Evolutionary conservation across 2,329 filamentous ascomycete genomes (phyloP).

Genomic region (Colletotrichum horii): DNA sequence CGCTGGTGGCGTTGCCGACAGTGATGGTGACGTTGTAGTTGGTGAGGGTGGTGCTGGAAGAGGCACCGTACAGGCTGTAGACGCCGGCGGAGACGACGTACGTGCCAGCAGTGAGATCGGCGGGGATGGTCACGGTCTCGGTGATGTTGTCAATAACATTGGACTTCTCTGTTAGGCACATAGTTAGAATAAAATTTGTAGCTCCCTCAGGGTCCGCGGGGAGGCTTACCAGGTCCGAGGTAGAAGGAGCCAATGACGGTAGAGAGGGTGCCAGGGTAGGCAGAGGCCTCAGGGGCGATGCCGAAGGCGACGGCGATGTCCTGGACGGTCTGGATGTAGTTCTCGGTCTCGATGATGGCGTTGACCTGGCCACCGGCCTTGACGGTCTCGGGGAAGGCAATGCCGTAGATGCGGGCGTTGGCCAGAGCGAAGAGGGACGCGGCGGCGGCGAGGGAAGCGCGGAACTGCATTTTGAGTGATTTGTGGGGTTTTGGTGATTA

Average conservation of each 20-base stretch:
- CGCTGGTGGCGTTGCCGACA: constrained; percentile 29
- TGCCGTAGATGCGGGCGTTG: constrained; percentile 46
- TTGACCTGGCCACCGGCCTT: constrained; percentile 35
- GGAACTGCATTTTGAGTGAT: constrained; percentile 24
- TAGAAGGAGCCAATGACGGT: constrained; percentile 32
- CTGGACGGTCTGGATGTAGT: constrained; percentile 49
- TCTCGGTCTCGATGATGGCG: constrained; percentile 41
- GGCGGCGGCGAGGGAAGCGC: constrained; percentile 25
- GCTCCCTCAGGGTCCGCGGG: not conserved
- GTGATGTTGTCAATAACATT: constrained; percentile 30
- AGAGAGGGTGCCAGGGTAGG: constrained; percentile 28
- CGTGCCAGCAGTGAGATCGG: constrained; percentile 21
- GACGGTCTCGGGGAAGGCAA: constrained; percentile 45
- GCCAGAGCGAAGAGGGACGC: constrained; percentile 28
- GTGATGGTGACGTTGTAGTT: constrained; percentile 31
- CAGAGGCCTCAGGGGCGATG: constrained; percentile 27
- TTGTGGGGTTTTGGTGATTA: not conserved
- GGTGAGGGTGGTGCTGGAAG: constrained; percentile 17
- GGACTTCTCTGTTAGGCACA: constrained; percentile 24
- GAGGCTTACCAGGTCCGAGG: constrained; percentile 38
- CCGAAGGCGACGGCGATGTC: constrained; percentile 52
- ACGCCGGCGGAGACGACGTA: constrained; percentile 31
- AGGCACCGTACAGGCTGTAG: constrained; percentile 32
- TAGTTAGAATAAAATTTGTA: no score
- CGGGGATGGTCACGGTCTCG: constrained; percentile 30